phyloP scores from a whole-genome alignment of 129 eudicot genomes.

The Artemisia argyi region DNA sequence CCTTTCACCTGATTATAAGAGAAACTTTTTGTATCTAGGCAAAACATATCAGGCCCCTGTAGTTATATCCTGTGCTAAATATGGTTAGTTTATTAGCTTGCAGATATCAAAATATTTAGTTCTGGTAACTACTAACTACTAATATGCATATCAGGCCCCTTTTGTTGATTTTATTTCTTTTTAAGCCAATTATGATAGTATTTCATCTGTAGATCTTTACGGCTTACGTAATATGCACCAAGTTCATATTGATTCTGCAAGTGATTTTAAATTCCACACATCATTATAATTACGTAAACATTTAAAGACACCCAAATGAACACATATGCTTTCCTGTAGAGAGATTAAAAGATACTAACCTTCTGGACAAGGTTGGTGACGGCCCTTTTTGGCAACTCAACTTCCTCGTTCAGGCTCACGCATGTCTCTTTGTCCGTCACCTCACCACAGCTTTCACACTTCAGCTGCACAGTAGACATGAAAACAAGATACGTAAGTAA shows the following conservation, averaged over 20 bases:
- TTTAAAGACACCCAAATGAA: neutral
- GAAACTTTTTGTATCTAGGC: neutral
- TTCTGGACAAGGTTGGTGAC: constrained; percentile 68
- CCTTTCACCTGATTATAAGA: neutral
- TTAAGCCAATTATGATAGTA: constrained; percentile 4
- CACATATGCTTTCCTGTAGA: constrained; percentile 8
- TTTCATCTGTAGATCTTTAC: neutral
- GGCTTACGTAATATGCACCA: constrained; percentile 9
- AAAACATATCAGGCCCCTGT: constrained; percentile 8
- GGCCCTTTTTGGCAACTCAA: constrained; percentile 51
- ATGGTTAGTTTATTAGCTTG: constrained; percentile 3
- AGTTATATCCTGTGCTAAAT: constrained; percentile 5
- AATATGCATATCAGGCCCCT: neutral
- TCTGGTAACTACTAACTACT: constrained; percentile 1
- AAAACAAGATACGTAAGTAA: neutral
- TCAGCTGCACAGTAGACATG: constrained; percentile 27
- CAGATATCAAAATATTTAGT: neutral
- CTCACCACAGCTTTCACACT: constrained; percentile 45
- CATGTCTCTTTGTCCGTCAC: constrained; percentile 50
- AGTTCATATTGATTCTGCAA: neutral
- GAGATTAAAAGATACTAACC: constrained; percentile 38
- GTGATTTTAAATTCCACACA: neutral
- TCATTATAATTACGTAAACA: neutral
- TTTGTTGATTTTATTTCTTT: neutral
- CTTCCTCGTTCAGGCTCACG: constrained; percentile 63